phyloP scores from a whole-genome alignment of 495 filamentous ascomycete species.

The Aspergillus heteromorphus region DNA sequence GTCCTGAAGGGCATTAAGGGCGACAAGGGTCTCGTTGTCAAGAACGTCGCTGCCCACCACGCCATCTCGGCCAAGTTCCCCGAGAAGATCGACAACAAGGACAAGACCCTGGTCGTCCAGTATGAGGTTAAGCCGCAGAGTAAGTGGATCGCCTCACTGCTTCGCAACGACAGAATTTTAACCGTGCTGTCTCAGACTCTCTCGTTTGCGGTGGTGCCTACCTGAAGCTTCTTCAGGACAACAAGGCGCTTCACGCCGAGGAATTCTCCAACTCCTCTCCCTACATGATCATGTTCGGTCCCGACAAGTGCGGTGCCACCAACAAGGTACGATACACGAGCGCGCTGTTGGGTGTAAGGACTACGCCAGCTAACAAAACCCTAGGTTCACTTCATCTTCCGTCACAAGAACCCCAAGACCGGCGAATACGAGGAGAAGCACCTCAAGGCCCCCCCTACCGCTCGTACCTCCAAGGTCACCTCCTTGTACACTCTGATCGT shows the following conservation, averaged over 20 bases:
- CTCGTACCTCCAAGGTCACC: conserved; percentile 83
- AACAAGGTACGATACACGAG: conserved; percentile 67
- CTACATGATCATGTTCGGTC: conserved; percentile 99
- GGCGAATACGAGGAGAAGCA: conserved; percentile 99
- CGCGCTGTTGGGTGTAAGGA: background rate
- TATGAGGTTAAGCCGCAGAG: conserved; percentile 99
- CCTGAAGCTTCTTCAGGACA: conserved; percentile 97
- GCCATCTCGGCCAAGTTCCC: conserved; percentile 99
- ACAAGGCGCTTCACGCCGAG: conserved; percentile 90
- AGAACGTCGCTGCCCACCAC: conserved; percentile 95
- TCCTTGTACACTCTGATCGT: conserved; percentile 95
- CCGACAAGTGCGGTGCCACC: conserved; percentile 97
- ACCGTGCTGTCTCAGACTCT: conserved; percentile 53
- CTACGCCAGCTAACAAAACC: conserved; percentile 5
- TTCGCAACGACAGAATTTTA: background rate
- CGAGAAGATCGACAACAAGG: conserved; percentile 95
- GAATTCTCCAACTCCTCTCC: conserved; percentile 98
- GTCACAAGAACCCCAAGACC: conserved; percentile 99
- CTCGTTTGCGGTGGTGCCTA: conserved; percentile 99
- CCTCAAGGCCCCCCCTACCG: conserved; percentile 74
- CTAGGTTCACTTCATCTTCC: conserved; percentile 99
- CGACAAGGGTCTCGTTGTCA: conserved; percentile 94
- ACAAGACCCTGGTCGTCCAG: conserved; percentile 92
- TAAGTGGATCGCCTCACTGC: conserved; percentile 40
- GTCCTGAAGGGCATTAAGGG: conserved; percentile 92